Evolutionary conservation across 257 asterid genomes (phyloP), one percentile per base, ranked within the genome.

Genomic region (Fraxinus quadrangulata): DNA sequence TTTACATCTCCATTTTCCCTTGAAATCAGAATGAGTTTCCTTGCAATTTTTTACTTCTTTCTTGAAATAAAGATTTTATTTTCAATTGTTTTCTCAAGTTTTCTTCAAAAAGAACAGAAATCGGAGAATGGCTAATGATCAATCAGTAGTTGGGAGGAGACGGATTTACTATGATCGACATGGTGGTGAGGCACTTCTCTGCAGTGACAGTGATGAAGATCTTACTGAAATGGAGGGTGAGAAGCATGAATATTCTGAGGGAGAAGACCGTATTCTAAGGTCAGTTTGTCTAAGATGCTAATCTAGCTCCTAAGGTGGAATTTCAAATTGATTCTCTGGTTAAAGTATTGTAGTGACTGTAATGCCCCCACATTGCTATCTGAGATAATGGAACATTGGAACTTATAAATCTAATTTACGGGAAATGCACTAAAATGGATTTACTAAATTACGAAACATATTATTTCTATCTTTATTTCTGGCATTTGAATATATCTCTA

Each of bases 121-220:
- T 84, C 98, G 89, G 90, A 88, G 97, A 89, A 96, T 92, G 98
- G 89, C 97, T 74, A 98, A 92, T 83, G 99, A 96, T 81, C 98
- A 96, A 78, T 92, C 99, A 34, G 97, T 93, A 40, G 85, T 89
- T 59, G 98, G 98, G 81, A 91, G 94, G 73, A 89, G 97, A 78
- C 93, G 93, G 42, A 96, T 96, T 76, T 96, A 96, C 85, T 96
- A 95, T 82, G 98, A 93, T 83, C 88, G 86, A 72, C 91, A 89
- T 77, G 95, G 97, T 77, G 87, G 97, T 70, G 99, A 96, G 92
- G 93, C 99, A 59, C 87, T 96, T 80, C 82, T 96, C 79, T 93
- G 98, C 79, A 96, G 99, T 76, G 99, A 96, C 87, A 96, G 98
- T 81, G 98, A 96, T 88, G 99, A 96, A 79, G 99, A 96, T 74